Conservation (phyloP, 495 filamentous ascomycete genomes). For the Penicillium argentinense region DNA sequence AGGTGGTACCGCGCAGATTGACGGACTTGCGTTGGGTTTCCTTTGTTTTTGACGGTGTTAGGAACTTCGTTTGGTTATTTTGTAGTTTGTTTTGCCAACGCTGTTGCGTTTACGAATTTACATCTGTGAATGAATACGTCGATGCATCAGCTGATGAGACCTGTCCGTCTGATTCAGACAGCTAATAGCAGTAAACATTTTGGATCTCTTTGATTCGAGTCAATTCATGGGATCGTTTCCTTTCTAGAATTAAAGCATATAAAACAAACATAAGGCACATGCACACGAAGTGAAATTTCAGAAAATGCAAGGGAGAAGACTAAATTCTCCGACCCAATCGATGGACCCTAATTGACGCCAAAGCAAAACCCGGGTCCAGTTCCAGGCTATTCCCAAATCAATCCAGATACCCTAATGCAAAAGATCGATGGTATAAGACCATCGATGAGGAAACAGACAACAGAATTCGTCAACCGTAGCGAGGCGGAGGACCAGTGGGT, state of each 20-base stretch:
- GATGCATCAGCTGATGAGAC: no score
- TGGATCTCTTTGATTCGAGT: neutral
- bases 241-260: neutral
- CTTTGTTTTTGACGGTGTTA: no score
- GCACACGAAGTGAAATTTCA: conserved; percentile 4
- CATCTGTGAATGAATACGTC: no score
- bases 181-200: no score
- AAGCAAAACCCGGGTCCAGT: neutral
- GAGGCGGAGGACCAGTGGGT: conserved; percentile 15
- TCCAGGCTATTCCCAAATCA: neutral
- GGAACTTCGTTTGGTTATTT: conserved; percentile 6
- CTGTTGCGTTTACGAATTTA: conserved; percentile 4
- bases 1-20: no score
- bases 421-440: neutral
- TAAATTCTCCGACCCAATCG: neutral
- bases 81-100: neutral
- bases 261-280: conserved; percentile 1
- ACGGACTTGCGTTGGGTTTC: conserved; percentile 12
- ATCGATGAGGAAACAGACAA: neutral
- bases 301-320: neutral
- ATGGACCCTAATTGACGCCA: conserved; percentile 8
- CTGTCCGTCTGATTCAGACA: no score
- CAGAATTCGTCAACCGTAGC: conserved; percentile 9
- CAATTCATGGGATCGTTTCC: neutral
- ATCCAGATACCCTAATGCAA: conserved; percentile 2